Percentiles rank a stretch among this genome's conserved stretches.
Conservation (phyloP, 2,329 filamentous ascomycete species). For the Cytospora schulzeri region DNA sequence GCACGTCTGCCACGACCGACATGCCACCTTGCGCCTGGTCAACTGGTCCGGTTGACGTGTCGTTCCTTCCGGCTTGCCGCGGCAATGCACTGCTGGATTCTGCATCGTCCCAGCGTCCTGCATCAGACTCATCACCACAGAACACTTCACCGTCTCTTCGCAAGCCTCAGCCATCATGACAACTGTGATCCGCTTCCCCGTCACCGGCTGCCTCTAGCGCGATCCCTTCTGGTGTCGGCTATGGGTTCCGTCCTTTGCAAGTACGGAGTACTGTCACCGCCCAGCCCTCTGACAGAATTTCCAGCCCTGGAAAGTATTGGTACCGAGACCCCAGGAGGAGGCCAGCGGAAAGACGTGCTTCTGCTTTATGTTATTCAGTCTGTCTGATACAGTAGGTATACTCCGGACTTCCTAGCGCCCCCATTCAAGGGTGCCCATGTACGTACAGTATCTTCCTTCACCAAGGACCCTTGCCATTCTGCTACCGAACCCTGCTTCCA, state of each 20-base stretch:
- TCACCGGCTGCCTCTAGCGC: constrained; percentile 21
- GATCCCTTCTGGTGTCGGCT: constrained; percentile 18
- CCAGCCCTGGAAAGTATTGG: constrained; percentile 5
- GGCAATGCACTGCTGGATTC: constrained; percentile 16
- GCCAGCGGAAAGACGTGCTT: neutral
- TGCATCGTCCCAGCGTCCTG: constrained; percentile 11
- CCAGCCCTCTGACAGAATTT: constrained; percentile 16
- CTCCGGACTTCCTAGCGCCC: constrained; percentile 16
- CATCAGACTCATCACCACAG: constrained; percentile 20
- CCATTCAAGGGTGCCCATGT: constrained; percentile 5
- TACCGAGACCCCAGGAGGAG: neutral
- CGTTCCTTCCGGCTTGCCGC: constrained; percentile 28
- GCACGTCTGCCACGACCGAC: constrained; percentile 26
- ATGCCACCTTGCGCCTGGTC: constrained; percentile 17
- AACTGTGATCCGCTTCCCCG: constrained; percentile 19
- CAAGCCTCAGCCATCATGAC: constrained; percentile 11
- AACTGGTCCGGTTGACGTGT: constrained; percentile 25
- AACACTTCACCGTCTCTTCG: constrained; percentile 25
- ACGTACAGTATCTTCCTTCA: constrained; percentile 1
- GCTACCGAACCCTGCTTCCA: constrained; percentile 20
- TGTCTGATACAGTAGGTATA: neutral
- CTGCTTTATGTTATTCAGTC: neutral
- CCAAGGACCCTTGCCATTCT: constrained; percentile 14
- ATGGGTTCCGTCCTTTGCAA: constrained; percentile 11
- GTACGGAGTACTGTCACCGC: constrained; percentile 23